Evolutionary conservation across 1,284 basidiomycete genomes (phyloP), one percentile per base, ranked within the genome.

Genomic region (Malassezia furfur): DNA sequence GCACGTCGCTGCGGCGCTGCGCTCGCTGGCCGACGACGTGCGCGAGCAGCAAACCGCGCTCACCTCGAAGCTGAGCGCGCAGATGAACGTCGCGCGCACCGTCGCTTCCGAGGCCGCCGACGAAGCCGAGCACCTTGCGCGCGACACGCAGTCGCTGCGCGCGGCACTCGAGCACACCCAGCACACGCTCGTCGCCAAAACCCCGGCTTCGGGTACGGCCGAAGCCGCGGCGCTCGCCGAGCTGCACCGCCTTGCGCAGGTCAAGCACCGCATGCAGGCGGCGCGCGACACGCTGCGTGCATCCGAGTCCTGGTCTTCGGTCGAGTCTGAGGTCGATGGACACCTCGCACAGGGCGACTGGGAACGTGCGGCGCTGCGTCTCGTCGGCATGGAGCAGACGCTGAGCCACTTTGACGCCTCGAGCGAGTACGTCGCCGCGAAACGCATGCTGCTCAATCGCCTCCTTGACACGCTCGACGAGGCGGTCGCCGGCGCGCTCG

Each of bases 291-390:
- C 93, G 14, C 76, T 94, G 19, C 81, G 84, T 32, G 90, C 94
- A 71, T 90, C 91, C 21, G 87, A 94, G 78, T 87, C 85, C 60
- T 96, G 91, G 91, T 87, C 85, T 48, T 87, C 87, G 0, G 80
- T 96, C 37, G 91, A 96, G 75, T 80, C 85, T 45, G 91, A 96
- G 76, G 86, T 94, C 41, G 86, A 85, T 0, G 80, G 84, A 0
- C 81, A 91, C 17, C 80, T 96, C 36, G 77, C 81, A n/a, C 86
- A 76, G 21, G 59, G 74, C 51, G 83, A 80, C 61, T 89, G 86
- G 66, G 82, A 81, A 43, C 89, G 88, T 69, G 91, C 91, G 0
- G 91, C 89, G 17, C 85, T 87, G 63, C 79, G 91, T 55, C 77
- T 96, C 10, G 85, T 84, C 0, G 90, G 93, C 66, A 91, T 91